Evolutionary conservation across 176 grass and related monocot genomes (phyloP), one percentile per base, ranked within the genome.

Genomic region (Aegilops tauschii): DNA sequence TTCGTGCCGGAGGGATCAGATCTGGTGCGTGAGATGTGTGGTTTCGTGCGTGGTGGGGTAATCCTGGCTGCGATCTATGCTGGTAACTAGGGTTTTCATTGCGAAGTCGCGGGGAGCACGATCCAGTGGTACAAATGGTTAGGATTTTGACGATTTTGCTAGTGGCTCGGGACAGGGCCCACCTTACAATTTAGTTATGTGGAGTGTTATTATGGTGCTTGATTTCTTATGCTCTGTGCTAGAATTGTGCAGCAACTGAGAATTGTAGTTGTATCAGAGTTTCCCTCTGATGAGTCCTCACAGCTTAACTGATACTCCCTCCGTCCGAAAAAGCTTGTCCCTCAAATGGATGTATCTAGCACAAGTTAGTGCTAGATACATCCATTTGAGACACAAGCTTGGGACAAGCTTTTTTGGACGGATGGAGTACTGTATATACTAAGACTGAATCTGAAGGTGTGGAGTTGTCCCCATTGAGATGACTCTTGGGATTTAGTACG

Each of bases 71-170:
- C 21, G 69, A 75, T 65, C 29, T 87, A 21, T 17, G 20, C 12
- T 76, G 68, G 31, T 29, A 64, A 54, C 67, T 58, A 85, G 85
- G 69, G 30, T 63, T 81, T 52, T 37, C 13, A 58, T 65, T 6
- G 0, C 28, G 66, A 27, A 71, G 5, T 10, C 17, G 5, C 56
- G 40, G 34, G 81, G 61, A 52, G 17, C 3, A 27, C 25, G 32
- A 23, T 30, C 36, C 3, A 13, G 1, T 5, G n/a, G 40, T 64
- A 40, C 2, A 32, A n/a, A 25, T 6, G 39, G 12, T 32, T 83
- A 32, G 7, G 30, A 14, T 83, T 56, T 6, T 16, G 18, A 61
- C 74, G 85, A 20, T 59, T 84, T 61, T 13, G 58, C 45, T 68
- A 42, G 35, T 47, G 12, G 8, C 23, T 7, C 8, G 20, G 61